Evolutionary conservation across 768 basidiomycete species (phyloP).

Genomic region (Leccinum truebloodii): DNA sequence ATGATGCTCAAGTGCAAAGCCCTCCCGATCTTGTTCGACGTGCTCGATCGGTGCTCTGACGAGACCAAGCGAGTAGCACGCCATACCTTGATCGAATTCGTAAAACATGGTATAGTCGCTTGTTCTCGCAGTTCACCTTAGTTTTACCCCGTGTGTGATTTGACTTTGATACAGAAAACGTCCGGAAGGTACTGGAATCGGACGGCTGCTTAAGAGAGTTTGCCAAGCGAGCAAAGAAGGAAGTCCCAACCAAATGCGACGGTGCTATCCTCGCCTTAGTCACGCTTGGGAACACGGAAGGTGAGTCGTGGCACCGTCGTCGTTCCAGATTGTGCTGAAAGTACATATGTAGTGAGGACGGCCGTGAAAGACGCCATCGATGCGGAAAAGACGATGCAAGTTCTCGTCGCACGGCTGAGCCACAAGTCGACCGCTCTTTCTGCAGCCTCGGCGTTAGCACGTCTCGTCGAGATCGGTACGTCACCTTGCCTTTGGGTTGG

Average conservation of each 20-base stretch:
- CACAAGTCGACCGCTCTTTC: constrained; percentile 19
- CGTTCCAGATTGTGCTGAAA: neutral
- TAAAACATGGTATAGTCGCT: constrained; percentile 16
- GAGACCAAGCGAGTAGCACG: constrained; percentile 19
- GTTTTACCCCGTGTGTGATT: neutral
- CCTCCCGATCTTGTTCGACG: constrained; percentile 19
- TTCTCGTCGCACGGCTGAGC: constrained; percentile 19
- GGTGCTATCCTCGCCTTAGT: constrained; percentile 22
- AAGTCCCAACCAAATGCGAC: constrained; percentile 9
- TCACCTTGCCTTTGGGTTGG: neutral
- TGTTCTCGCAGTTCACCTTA: neutral
- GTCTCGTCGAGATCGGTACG: constrained; percentile 23
- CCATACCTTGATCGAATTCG: constrained; percentile 17
- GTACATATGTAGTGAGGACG: neutral
- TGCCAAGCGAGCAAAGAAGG: constrained; percentile 17
- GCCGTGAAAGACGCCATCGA: constrained; percentile 19
- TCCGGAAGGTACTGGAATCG: constrained; percentile 4
- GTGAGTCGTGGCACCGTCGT: neutral
- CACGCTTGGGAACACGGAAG: constrained; percentile 13
- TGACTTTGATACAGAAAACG: constrained; percentile 12
- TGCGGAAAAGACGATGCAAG: constrained; percentile 12
- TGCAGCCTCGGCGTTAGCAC: constrained; percentile 22
- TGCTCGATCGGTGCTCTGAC: constrained; percentile 23
- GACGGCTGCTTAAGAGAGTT: constrained; percentile 13
- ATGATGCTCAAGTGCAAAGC: constrained; percentile 19